A percentile compares a stretch with the other conserved stretches of the same genome.
phyloP scores from a whole-genome alignment of 2,329 filamentous ascomycete species.

The Colletotrichum plurivorum region DNA sequence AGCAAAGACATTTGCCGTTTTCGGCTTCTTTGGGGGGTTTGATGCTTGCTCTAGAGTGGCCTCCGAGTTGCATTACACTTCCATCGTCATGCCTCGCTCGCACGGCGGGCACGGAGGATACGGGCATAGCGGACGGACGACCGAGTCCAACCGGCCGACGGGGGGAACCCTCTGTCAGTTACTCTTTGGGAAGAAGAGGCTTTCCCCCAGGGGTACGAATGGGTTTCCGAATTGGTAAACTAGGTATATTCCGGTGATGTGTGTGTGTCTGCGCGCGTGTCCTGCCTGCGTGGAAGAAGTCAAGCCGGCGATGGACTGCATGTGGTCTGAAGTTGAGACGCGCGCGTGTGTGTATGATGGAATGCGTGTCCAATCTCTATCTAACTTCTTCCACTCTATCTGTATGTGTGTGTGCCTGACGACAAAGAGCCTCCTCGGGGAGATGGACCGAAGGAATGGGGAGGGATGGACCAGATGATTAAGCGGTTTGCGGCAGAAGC shows the following conservation, averaged over 20 bases:
- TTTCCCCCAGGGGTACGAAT: neutral
- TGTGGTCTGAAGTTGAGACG: constrained; percentile 6
- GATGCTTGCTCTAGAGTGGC: neutral
- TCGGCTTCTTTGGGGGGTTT: neutral
- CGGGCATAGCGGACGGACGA: constrained; percentile 3
- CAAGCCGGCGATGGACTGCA: too few species aligned
- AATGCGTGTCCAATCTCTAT: too few species aligned
- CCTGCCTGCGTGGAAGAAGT: too few species aligned
- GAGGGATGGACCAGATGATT: neutral
- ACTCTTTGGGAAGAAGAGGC: neutral
- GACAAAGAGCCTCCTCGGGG: constrained; percentile 4
- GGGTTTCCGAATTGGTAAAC: constrained; percentile 8
- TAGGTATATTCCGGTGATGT: constrained; percentile 9
- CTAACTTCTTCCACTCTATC: too few species aligned
- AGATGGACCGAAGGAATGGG: neutral
- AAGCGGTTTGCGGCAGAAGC: neutral
- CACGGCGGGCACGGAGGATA: neutral
- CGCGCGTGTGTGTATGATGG: too few species aligned
- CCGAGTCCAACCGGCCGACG: neutral
- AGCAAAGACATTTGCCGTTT: neutral
- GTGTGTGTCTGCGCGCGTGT: neutral
- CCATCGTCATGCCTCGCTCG: neutral
- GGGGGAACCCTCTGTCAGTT: neutral
- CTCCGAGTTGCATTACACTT: neutral
- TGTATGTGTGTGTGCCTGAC: neutral